phyloP scores from a whole-genome alignment of 345 rosid genomes.

The Rhodamnia argentea region DNA sequence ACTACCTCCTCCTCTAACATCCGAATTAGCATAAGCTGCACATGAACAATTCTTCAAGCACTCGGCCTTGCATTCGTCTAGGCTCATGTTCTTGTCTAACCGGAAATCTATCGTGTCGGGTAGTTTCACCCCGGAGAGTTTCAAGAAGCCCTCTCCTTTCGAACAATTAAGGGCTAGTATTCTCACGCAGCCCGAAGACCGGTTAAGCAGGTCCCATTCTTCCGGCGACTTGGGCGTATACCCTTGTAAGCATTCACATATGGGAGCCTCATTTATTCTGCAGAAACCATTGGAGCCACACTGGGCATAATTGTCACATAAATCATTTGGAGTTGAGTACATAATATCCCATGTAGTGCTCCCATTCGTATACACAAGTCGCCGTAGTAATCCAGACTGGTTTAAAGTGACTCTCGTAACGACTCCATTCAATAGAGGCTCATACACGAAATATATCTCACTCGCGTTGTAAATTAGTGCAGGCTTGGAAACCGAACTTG shows the following conservation, averaged over 20 bases:
- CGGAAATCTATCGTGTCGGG: slow-evolving; percentile 1
- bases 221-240: slow-evolving; percentile 16
- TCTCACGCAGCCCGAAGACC: slow-evolving; percentile 5
- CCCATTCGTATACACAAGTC: neutral
- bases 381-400: neutral
- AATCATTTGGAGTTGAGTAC: neutral
- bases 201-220: slow-evolving; percentile 19
- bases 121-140: neutral
- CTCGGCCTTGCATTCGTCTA: slow-evolving; percentile 1
- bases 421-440: neutral
- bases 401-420: neutral
- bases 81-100: slow-evolving; percentile 8
- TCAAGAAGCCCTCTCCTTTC: slow-evolving; percentile 1
- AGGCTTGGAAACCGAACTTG: slow-evolving; percentile 4
- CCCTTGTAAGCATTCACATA: slow-evolving; percentile 22
- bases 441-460: slow-evolving; percentile 10
- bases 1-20: slow-evolving; percentile 11
- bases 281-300: neutral
- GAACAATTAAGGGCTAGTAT: neutral
- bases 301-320: neutral
- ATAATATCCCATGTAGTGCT: neutral
- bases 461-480: neutral
- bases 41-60: slow-evolving; percentile 28
- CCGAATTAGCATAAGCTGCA: slow-evolving; percentile 17
- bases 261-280: neutral